Base-by-base conservation (phyloP, 495 filamentous ascomycete species). In the Penicillium cosmopolitanum region DNA sequence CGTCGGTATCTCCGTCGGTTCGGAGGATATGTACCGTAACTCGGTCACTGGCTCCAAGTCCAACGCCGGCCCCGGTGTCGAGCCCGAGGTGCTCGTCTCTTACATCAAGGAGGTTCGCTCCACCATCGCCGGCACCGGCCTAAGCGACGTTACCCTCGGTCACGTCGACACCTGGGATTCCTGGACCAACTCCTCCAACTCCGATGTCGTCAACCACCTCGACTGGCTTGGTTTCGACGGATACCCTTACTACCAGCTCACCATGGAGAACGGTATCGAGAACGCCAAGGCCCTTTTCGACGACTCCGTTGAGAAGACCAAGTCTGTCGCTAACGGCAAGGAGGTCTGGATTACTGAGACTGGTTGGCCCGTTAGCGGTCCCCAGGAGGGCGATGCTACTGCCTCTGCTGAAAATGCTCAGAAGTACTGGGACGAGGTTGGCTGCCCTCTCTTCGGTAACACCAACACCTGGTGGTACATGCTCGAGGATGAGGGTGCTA, bases 151-250 rank as follows among this genome's bases (percentile, higher is more conserved):
- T 36, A 77, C 84, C 11, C 77, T 97, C 64, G 93, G 93, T 44
- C 91, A 96, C 74, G 93, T 96, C 68, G 93, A 97, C 73, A 96
- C 92, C 56, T 97, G 93, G 92, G 91, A 88, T 46, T 86, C 86
- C 57, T 96, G 88, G 87, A 87, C 87, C 66, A 89, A 96, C 72
- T 69, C 77, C 51, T 81, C 85, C 68, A 96, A 92, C 81, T 67
- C 80, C 21, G 83, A 80, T 13, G 90, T 94, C 52, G 84, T 90
- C 61, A 73, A 84, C n/a, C 82, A 82, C 16, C 76, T 76, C 61
- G 92, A 96, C 80, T 96, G 83, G 76, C 66, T 95, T 53, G 91
- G 91, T 51, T 84, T 94, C 75, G 87, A 94, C 63, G 86, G 83
- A 40, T 89, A 87, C 72, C 86, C 87, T 40, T 90, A 84, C 81